Percentiles rank a stretch among this genome's conserved stretches.
Evolutionary conservation across 129 eudicot species (phyloP).

Genomic region (Sambucus nigra): DNA sequence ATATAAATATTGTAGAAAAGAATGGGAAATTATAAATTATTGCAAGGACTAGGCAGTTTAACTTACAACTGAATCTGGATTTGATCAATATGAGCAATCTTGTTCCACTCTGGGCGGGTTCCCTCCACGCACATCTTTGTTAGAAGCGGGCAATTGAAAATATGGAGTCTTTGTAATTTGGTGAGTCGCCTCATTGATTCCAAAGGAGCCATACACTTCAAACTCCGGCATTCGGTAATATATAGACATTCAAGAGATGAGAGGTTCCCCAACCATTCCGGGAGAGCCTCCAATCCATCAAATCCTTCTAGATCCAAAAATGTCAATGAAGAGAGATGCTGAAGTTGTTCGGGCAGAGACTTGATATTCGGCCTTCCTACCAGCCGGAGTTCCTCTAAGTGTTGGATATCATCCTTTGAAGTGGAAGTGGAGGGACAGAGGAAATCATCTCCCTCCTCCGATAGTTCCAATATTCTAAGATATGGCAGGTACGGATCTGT

Average conservation of each 20-base stretch:
- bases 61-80: too few relatives aligned
- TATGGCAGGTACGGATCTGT: not conserved
- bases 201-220: too few relatives aligned
- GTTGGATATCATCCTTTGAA: not conserved
- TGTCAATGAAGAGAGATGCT: slow-evolving; percentile 3
- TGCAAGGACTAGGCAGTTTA: too few relatives aligned
- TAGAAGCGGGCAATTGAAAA: too few relatives aligned
- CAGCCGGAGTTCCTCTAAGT: slow-evolving; percentile 1
- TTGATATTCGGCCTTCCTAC: slow-evolving; percentile 6
- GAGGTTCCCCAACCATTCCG: slow-evolving; percentile 20
- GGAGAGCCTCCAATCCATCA: slow-evolving; percentile 13
- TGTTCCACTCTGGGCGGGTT: too few relatives aligned
- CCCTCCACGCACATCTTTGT: too few relatives aligned
- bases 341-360: slow-evolving; percentile 16
- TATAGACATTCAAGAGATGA: slow-evolving; percentile 2
- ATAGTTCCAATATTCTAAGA: not conserved
- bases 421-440: not conserved
- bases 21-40: too few relatives aligned
- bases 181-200: too few relatives aligned
- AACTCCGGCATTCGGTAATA: not conserved
- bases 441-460: slow-evolving; percentile 6
- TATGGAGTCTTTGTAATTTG: too few relatives aligned
- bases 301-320: not conserved
- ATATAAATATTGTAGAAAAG: too few relatives aligned
- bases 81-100: too few relatives aligned